Percentiles rank a stretch among this genome's conserved stretches.
Evolutionary conservation across 140 eudicot genomes (phyloP).

Genomic region (Senecio squalidus): DNA sequence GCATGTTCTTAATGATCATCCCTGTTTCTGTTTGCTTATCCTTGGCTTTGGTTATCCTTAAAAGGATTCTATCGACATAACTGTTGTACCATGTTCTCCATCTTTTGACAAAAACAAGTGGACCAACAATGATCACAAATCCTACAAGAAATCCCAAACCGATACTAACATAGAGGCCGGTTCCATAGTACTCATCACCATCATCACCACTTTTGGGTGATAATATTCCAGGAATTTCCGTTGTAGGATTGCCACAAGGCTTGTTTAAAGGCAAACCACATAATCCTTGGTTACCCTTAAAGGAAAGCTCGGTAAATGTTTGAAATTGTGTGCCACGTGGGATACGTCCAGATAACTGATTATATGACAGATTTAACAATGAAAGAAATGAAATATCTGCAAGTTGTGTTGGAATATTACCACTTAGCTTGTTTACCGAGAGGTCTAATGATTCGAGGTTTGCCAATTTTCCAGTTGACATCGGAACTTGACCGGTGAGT

Average conservation of each 20-base stretch:
- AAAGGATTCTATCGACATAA: slow-evolving; percentile 1
- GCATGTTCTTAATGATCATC: neutral
- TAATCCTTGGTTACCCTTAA: slow-evolving; percentile 13
- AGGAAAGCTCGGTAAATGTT: neutral
- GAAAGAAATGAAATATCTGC: slow-evolving; percentile 12
- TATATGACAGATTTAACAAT: neutral
- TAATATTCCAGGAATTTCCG: no score
- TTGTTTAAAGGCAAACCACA: slow-evolving; percentile 8
- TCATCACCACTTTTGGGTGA: neutral
- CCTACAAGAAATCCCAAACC: slow-evolving; percentile 18
- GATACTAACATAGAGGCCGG: slow-evolving; percentile 5
- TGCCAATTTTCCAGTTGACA: neutral
- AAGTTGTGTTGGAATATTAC: slow-evolving; percentile 1
- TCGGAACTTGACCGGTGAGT: no score
- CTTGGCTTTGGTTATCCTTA: slow-evolving; percentile 1
- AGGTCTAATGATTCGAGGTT: slow-evolving; percentile 9
- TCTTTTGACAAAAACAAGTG: neutral
- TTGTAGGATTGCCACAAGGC: neutral
- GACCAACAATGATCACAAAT: slow-evolving; percentile 3
- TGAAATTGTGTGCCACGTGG: slow-evolving; percentile 2
- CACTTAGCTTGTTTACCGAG: slow-evolving; percentile 9
- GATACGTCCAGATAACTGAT: slow-evolving; percentile 6
- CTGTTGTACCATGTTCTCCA: slow-evolving; percentile 12
- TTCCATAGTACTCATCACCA: neutral
- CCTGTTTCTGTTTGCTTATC: neutral